phyloP scores from a whole-genome alignment of 305 asterid species.

The Andrographis paniculata region DNA sequence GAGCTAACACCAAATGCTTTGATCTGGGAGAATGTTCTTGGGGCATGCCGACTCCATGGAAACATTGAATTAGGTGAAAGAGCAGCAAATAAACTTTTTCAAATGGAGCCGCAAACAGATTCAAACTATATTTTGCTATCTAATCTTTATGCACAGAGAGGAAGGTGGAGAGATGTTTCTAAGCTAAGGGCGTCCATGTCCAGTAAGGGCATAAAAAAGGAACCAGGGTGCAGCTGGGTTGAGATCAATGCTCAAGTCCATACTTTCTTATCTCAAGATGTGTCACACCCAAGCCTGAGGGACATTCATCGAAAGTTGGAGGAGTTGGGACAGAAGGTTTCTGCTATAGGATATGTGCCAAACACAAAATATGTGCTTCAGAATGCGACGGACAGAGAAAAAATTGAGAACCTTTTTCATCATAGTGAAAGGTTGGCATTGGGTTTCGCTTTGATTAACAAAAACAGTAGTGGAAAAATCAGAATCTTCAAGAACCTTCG shows the following conservation, averaged over 20 bases:
- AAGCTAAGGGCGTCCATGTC: constrained; percentile 56
- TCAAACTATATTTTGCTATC: constrained; percentile 73
- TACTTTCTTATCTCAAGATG: constrained; percentile 69
- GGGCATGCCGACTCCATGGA: constrained; percentile 61
- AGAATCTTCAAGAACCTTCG: constrained; percentile 70
- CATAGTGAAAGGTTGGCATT: constrained; percentile 81
- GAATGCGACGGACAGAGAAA: constrained; percentile 50
- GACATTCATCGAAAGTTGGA: constrained; percentile 37
- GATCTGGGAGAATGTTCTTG: constrained; percentile 78
- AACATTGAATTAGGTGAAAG: constrained; percentile 66
- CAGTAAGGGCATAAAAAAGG: constrained; percentile 56
- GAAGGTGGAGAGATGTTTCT: constrained; percentile 55
- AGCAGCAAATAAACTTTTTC: constrained; percentile 50
- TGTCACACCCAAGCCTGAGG: constrained; percentile 50
- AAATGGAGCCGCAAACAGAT: constrained; percentile 57
- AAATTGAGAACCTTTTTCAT: constrained; percentile 63
- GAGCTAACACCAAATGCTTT: constrained; percentile 43
- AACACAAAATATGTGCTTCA: constrained; percentile 84
- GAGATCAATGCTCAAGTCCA: constrained; percentile 58
- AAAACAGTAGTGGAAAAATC: constrained; percentile 47
- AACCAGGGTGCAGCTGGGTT: constrained; percentile 87
- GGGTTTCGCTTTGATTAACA: constrained; percentile 65
- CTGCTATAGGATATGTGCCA: constrained; percentile 63
- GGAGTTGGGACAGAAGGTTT: constrained; percentile 42
- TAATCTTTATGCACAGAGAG: constrained; percentile 64